Evolutionary conservation across 345 rosid species (phyloP).

Genomic region (Citrus medica): DNA sequence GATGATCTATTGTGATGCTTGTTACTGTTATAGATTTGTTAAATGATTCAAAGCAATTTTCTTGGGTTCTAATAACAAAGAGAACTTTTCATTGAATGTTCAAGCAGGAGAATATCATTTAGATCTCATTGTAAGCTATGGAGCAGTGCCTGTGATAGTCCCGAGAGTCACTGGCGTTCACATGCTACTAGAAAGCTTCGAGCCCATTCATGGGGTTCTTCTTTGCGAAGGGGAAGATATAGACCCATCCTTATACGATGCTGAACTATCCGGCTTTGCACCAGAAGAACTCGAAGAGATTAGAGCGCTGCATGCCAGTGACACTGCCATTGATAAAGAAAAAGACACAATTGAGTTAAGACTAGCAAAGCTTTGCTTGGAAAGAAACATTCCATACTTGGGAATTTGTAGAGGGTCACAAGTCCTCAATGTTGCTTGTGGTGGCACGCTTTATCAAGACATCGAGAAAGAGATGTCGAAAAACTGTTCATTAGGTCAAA

Average conservation of each 20-base stretch:
- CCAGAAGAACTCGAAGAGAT: constrained; percentile 54
- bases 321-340: constrained; percentile 50
- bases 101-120: constrained; percentile 66
- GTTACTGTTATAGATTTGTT: background rate
- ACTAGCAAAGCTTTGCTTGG: constrained; percentile 57
- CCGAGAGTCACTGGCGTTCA: constrained; percentile 62
- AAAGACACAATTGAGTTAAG: constrained; percentile 59
- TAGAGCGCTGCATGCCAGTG: constrained; percentile 37
- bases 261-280: constrained; percentile 38
- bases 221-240: constrained; percentile 76
- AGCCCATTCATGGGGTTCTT: constrained; percentile 69
- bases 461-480: constrained; percentile 41
- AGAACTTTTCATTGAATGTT: background rate
- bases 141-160: constrained; percentile 63
- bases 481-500: constrained; percentile 17
- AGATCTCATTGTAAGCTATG: constrained; percentile 53
- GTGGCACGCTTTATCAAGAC: constrained; percentile 65
- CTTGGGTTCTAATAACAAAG: background rate
- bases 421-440: constrained; percentile 66
- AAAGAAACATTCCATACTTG: constrained; percentile 55
- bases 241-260: constrained; percentile 59
- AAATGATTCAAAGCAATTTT: background rate
- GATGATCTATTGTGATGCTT: background rate
- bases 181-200: constrained; percentile 48
- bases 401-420: constrained; percentile 80